phyloP scores from a whole-genome alignment of 768 basidiomycete species.

The Agrocybe chaxingu region DNA sequence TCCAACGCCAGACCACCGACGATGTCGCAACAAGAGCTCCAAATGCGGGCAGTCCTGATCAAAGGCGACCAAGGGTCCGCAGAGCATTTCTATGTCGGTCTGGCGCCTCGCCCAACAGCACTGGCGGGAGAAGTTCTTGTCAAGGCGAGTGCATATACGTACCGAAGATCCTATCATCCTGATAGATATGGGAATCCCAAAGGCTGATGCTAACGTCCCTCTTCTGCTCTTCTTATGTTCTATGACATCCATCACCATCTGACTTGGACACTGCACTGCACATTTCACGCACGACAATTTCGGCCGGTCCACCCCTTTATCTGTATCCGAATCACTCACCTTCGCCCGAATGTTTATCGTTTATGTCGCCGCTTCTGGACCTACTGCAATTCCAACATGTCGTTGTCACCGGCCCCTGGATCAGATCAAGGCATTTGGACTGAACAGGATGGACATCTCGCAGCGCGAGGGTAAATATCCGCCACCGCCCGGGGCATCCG shows the following conservation, averaged over 20 bases:
- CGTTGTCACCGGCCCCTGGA: background rate
- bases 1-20: background rate
- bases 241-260: too few species aligned
- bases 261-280: too few species aligned
- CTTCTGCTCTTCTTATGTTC: too few species aligned
- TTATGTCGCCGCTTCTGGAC: background rate
- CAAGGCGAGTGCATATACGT: slow-evolving; percentile 46
- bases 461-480: slow-evolving; percentile 78
- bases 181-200: too few species aligned
- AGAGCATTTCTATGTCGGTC: slow-evolving; percentile 78
- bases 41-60: slow-evolving; percentile 79
- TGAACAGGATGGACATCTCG: slow-evolving; percentile 82
- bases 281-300: too few species aligned
- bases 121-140: slow-evolving; percentile 67
- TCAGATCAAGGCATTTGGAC: slow-evolving; percentile 79
- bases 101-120: slow-evolving; percentile 60
- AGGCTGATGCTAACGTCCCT: too few species aligned
- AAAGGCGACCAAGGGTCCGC: slow-evolving; percentile 72
- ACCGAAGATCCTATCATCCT: too few species aligned
- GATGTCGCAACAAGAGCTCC: background rate
- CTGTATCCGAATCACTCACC: too few species aligned
- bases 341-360: background rate
- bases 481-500: slow-evolving; percentile 68
- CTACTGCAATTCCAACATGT: background rate
- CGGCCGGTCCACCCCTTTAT: too few species aligned